Percentiles rank a stretch among this genome's conserved stretches.
phyloP scores from a whole-genome alignment of 306 rosid species.

The Prunus fruticosa region DNA sequence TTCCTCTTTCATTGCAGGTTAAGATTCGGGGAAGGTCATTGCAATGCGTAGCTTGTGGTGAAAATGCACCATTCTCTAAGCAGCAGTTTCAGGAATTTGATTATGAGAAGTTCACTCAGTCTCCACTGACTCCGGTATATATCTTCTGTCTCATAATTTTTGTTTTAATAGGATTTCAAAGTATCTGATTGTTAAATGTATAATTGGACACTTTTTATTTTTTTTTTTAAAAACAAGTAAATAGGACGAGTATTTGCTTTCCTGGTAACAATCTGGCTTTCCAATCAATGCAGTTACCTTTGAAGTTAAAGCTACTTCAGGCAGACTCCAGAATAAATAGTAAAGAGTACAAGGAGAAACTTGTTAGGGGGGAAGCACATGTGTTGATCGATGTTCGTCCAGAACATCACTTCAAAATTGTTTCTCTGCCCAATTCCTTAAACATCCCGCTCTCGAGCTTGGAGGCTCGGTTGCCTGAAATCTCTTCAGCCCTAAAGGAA shows the following conservation, averaged over 20 bases:
- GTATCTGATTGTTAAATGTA: neutral
- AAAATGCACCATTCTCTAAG: constrained; percentile 50
- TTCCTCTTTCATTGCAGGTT: constrained; percentile 49
- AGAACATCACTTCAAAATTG: constrained; percentile 80
- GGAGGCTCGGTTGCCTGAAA: constrained; percentile 63
- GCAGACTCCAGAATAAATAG: constrained; percentile 71
- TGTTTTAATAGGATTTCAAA: neutral
- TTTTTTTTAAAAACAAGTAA: neutral
- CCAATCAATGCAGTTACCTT: constrained; percentile 56
- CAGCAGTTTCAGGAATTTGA: constrained; percentile 71
- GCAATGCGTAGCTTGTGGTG: constrained; percentile 78
- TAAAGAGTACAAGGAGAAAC: constrained; percentile 54
- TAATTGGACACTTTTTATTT: neutral
- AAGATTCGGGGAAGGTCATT: constrained; percentile 86
- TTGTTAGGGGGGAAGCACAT: constrained; percentile 51
- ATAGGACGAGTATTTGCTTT: neutral
- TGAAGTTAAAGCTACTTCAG: constrained; percentile 64
- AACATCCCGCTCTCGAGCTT: constrained; percentile 71
- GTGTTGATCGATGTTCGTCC: constrained; percentile 86
- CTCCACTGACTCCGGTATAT: constrained; percentile 68
- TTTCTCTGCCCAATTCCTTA: constrained; percentile 76
- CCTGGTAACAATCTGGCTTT: neutral
- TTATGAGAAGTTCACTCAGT: constrained; percentile 82
- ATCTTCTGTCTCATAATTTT: too few relatives aligned
- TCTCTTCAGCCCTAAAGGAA: constrained; percentile 34